Conservation (phyloP, 495 filamentous ascomycete species). For the Penicillium argentinense region DNA sequence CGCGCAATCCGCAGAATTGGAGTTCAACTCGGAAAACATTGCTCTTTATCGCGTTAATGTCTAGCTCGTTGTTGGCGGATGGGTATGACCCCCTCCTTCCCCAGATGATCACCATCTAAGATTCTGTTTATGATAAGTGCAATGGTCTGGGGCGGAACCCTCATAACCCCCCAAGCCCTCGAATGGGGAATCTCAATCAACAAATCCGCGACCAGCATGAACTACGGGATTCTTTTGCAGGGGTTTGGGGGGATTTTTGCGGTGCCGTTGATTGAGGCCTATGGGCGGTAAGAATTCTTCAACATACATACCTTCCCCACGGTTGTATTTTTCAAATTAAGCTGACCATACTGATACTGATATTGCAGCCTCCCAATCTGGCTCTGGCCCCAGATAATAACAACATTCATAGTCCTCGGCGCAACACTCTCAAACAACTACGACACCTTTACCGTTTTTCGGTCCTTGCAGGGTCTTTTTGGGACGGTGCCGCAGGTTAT, state of each 20-base stretch:
- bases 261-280: constrained; percentile 49
- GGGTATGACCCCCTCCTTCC: constrained; percentile 23
- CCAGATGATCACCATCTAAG: constrained; percentile 8
- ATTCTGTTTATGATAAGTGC: constrained; percentile 20
- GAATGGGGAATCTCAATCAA: constrained; percentile 46
- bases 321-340: no score
- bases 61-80: constrained; percentile 37
- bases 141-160: constrained; percentile 51
- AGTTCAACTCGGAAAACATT: constrained; percentile 28
- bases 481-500: constrained; percentile 47
- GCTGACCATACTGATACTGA: neutral
- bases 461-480: constrained; percentile 55
- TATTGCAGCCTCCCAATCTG: constrained; percentile 44
- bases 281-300: constrained; percentile 41
- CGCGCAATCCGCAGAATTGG: constrained; percentile 29
- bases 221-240: constrained; percentile 52
- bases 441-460: constrained; percentile 47
- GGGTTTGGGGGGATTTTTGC: constrained; percentile 54
- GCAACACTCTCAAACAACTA: constrained; percentile 46
- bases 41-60: constrained; percentile 38
- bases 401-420: constrained; percentile 46
- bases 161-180: constrained; percentile 48
- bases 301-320: no score
- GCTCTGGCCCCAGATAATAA: constrained; percentile 52
- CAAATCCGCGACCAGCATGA: constrained; percentile 46